A percentile compares a stretch with the other conserved stretches of the same genome.
Conservation (phyloP, 306 rosid genomes). For the Psophocarpus tetragonolobus region DNA sequence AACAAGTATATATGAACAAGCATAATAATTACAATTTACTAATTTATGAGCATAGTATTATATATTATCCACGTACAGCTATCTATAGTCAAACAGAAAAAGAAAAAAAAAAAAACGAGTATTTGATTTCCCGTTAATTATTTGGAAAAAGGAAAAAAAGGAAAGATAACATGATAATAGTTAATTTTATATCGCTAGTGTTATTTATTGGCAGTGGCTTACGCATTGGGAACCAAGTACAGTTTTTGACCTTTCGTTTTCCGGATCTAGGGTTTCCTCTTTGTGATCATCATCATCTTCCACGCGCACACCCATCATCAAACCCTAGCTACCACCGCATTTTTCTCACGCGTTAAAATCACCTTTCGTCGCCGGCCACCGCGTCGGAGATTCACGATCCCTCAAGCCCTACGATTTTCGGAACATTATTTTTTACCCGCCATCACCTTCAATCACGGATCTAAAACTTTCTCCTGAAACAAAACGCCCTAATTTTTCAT, state of each 20-base stretch:
- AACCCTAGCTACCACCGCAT: conserved; percentile 61
- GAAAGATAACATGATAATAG: not conserved
- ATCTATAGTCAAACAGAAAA: not conserved
- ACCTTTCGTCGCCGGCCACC: conserved; percentile 14
- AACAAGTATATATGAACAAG: too few relatives aligned
- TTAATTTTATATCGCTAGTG: not conserved
- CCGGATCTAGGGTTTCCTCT: conserved; percentile 98
- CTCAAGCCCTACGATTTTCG: conserved; percentile 32
- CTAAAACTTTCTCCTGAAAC: conserved; percentile 54
- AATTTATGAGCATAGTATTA: too few relatives aligned
- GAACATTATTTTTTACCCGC: conserved; percentile 23
- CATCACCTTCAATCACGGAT: conserved; percentile 64
- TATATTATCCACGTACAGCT: too few relatives aligned
- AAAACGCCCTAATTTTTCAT: conserved; percentile 35
- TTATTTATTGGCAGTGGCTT: conserved; percentile 35
- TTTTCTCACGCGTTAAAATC: conserved; percentile 6
- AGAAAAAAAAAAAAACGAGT: not conserved
- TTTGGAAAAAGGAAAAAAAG: not conserved
- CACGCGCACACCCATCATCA: conserved; percentile 28
- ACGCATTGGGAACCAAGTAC: conserved; percentile 42
- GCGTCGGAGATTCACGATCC: conserved; percentile 35
- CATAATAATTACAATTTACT: too few relatives aligned
- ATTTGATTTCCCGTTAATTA: not conserved
- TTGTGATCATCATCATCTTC: conserved; percentile 49
- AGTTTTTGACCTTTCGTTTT: conserved; percentile 82